Percentiles rank a stretch among this genome's conserved stretches.
Conservation (phyloP, 202 grass and related monocot species). For the Alloteropsis angusta region DNA sequence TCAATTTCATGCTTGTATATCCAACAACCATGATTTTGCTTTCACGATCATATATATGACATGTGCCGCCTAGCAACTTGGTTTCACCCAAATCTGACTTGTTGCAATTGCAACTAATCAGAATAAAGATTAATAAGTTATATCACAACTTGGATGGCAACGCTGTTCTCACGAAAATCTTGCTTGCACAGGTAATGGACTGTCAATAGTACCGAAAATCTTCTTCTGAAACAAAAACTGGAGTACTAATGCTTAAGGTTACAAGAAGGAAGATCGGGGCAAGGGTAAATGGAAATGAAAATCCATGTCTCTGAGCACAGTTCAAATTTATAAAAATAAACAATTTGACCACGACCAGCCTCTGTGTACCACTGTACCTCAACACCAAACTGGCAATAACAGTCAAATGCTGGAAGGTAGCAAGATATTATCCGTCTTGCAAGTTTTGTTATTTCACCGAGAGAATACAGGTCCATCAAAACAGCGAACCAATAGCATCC, state of each 20-base stretch:
- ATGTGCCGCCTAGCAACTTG: background rate
- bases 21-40: background rate
- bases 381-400: background rate
- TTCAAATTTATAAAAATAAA: background rate
- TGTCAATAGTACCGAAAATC: background rate
- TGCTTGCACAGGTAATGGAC: too few relatives aligned
- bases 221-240: background rate
- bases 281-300: background rate
- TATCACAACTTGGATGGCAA: background rate
- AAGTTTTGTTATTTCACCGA: background rate
- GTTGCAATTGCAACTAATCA: background rate
- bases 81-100: background rate
- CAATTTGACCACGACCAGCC: background rate
- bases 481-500: background rate
- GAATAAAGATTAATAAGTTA: background rate
- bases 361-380: background rate
- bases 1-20: too few relatives aligned
- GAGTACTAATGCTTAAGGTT: background rate
- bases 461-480: constrained; percentile 6
- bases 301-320: background rate
- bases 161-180: background rate
- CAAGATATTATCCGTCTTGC: background rate
- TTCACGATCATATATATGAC: background rate
- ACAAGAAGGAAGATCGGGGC: background rate
- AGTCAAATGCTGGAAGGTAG: background rate